These are phyloP conservation scores for Millerozyma acaciae DNA, from an alignment of 805 yeast species.

Conservation along the genomic window DNA sequence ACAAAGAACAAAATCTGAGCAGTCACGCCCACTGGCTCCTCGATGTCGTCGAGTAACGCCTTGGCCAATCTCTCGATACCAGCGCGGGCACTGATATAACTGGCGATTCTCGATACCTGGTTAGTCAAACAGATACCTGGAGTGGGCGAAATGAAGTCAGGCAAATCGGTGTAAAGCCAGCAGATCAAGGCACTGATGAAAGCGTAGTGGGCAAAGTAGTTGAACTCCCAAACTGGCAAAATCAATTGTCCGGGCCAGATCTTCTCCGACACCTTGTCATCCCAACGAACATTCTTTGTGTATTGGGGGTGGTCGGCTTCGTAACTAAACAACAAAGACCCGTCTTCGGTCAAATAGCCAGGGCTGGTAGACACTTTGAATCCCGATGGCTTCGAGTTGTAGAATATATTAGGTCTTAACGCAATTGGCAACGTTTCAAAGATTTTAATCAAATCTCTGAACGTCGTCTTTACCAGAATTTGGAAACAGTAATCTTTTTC, in stretches of 20 bases:
- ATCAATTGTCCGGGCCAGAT: conserved; percentile 91
- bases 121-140: conserved; percentile 84
- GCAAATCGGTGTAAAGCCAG: conserved; percentile 94
- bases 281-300: conserved; percentile 39
- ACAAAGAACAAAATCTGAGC: conserved; percentile 68
- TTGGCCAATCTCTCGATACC: conserved; percentile 43
- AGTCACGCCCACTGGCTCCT: conserved; percentile 31
- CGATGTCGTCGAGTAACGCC: conserved; percentile 47
- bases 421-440: conserved; percentile 68
- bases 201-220: conserved; percentile 40
- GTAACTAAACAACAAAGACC: conserved; percentile 66
- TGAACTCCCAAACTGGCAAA: conserved; percentile 63
- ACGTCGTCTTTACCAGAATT: conserved; percentile 55
- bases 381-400: conserved; percentile 57
- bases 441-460: conserved; percentile 55
- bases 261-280: conserved; percentile 52
- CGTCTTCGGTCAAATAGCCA: conserved; percentile 81
- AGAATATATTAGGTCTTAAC: conserved; percentile 77
- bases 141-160: conserved; percentile 84
- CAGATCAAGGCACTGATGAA: conserved; percentile 39
- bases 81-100: too few species aligned
- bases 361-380: conserved; percentile 63
- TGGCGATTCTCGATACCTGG: conserved; percentile 36
- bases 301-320: conserved; percentile 48
- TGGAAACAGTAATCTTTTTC: conserved; percentile 91